Conservation (phyloP, 352 stramenopile genomes). For the Thalassiosira sp. region DNA sequence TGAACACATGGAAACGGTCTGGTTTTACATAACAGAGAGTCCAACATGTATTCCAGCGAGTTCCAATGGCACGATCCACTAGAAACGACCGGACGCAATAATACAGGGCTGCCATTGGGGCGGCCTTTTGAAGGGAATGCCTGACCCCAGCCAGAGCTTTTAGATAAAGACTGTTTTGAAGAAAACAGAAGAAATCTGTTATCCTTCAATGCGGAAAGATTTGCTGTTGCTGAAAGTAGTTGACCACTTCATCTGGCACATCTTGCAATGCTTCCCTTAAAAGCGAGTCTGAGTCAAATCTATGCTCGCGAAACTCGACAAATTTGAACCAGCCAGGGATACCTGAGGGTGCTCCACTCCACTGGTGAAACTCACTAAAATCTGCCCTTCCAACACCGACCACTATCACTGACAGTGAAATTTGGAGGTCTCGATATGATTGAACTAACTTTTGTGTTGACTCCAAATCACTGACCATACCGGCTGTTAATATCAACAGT, state of each 20-base stretch:
- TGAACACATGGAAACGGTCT: no score
- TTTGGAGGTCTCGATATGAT: slow-evolving; percentile 34
- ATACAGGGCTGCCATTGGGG: no score
- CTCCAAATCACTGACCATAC: slow-evolving; percentile 42
- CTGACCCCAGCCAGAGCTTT: no score
- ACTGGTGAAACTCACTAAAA: slow-evolving; percentile 77
- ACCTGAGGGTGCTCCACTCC: slow-evolving; percentile 42
- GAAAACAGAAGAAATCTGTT: not conserved
- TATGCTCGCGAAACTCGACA: slow-evolving; percentile 70
- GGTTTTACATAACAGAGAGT: no score
- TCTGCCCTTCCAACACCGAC: slow-evolving; percentile 83
- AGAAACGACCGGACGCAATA: no score
- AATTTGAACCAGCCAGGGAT: slow-evolving; percentile 83
- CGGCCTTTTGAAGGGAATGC: no score
- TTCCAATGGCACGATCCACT: no score
- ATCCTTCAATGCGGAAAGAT: slow-evolving; percentile 9
- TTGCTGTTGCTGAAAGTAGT: slow-evolving; percentile 53
- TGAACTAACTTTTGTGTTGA: slow-evolving; percentile 35
- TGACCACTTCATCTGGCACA: slow-evolving; percentile 51
- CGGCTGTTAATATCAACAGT: slow-evolving; percentile 61
- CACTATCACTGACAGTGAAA: slow-evolving; percentile 81
- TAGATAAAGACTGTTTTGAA: not conserved
- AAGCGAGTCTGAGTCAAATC: slow-evolving; percentile 48
- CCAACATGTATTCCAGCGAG: no score
- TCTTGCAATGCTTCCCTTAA: slow-evolving; percentile 43